Evolutionary conservation across 495 filamentous ascomycete genomes (phyloP).

Genomic region (Thermochaetoides thermophila): DNA sequence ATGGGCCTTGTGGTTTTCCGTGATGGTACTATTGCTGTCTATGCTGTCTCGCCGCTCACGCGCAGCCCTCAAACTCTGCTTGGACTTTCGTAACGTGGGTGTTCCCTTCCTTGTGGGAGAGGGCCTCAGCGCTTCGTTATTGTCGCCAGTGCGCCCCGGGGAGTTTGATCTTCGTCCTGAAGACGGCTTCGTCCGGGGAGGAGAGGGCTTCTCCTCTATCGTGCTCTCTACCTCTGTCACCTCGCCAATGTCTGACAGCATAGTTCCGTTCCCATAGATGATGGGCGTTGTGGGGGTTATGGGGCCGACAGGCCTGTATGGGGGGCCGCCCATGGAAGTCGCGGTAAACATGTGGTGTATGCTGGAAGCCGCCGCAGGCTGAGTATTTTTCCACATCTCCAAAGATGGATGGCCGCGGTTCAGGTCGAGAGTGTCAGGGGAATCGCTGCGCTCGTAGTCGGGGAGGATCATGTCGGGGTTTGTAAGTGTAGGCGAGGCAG

Average conservation of each 20-base stretch:
- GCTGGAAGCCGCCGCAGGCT: conserved; percentile 18
- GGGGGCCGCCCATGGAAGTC: conserved; percentile 11
- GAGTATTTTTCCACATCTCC: conserved; percentile 32
- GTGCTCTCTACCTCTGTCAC: conserved; percentile 46
- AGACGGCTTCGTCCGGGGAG: conserved; percentile 8
- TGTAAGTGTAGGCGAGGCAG: conserved; percentile 71
- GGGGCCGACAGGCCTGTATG: conserved; percentile 33
- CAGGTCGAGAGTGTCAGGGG: conserved; percentile 27
- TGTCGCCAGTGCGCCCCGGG: conserved; percentile 9
- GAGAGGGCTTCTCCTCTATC: conserved; percentile 10
- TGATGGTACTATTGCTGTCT: conserved; percentile 37
- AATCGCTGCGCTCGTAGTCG: conserved; percentile 38
- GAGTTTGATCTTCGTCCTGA: conserved; percentile 10
- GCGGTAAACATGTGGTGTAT: conserved; percentile 20
- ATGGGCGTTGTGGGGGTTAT: conserved; percentile 41
- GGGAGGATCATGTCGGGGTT: conserved; percentile 92
- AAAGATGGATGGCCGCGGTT: conserved; percentile 20
- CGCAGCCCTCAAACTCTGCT: conserved; percentile 17
- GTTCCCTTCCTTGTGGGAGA: conserved; percentile 22
- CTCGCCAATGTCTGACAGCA: conserved; percentile 63
- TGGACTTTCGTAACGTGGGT: conserved; percentile 23
- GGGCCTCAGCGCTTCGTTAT: conserved; percentile 17
- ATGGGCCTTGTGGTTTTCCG: conserved; percentile 26
- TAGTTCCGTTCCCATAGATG: conserved; percentile 46
- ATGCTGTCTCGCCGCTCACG: conserved; percentile 29